Percentiles rank a stretch among this genome's conserved stretches.
These are phyloP conservation scores for Diaporthe caulivora DNA, from an alignment of 2,329 filamentous ascomycete species.

Conservation along the genomic window DNA sequence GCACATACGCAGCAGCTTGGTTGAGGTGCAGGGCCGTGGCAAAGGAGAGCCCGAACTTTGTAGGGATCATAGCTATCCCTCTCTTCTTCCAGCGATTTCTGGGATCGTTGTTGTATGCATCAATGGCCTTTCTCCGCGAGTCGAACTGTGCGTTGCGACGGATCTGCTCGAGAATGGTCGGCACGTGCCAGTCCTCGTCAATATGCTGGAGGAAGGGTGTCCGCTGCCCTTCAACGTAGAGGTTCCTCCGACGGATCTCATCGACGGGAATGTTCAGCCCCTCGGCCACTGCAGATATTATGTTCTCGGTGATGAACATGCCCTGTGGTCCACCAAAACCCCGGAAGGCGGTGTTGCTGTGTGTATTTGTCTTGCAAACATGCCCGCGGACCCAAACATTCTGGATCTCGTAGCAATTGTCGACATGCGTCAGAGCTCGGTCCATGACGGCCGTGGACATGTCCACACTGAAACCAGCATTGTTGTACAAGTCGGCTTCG, in stretches of 20 bases:
- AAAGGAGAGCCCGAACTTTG: conserved; percentile 98
- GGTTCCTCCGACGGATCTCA: conserved; percentile 84
- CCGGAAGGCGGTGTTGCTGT: conserved; percentile 97
- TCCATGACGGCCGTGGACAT: conserved; percentile 84
- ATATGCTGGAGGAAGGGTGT: conserved; percentile 89
- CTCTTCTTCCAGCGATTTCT: conserved; percentile 92
- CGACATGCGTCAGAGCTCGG: conserved; percentile 85
- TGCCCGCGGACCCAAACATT: conserved; percentile 87
- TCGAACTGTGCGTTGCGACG: conserved; percentile 82
- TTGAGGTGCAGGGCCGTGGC: conserved; percentile 91
- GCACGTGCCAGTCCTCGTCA: conserved; percentile 91
- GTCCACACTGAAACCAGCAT: conserved; percentile 84
- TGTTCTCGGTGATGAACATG: conserved; percentile 91
- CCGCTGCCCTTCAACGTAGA: conserved; percentile 81
- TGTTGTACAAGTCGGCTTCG: conserved; percentile 90
- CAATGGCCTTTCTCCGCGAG: conserved; percentile 75
- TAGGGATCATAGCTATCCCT: conserved; percentile 86
- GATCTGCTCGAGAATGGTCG: conserved; percentile 93
- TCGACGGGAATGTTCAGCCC: conserved; percentile 87
- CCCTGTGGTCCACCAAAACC: conserved; percentile 97
- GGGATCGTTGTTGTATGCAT: conserved; percentile 80
- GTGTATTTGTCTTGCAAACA: conserved; percentile 93
- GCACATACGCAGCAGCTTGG: conserved; percentile 93
- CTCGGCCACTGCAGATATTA: conserved; percentile 92
- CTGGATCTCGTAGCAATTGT: conserved; percentile 90